Conservation (phyloP, 305 asterid genomes). For the Nicotiana rustica region DNA sequence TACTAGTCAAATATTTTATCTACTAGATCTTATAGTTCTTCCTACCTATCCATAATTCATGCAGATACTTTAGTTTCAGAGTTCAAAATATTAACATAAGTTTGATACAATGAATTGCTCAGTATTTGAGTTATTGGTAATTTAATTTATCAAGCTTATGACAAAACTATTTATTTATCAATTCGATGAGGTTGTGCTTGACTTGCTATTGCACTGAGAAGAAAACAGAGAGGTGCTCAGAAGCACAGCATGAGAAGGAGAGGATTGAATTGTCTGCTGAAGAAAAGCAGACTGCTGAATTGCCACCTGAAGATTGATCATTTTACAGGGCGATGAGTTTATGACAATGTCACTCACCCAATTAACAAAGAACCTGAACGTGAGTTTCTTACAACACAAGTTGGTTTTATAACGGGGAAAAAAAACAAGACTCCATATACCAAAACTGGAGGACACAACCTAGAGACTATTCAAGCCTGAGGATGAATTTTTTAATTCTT, state of each 20-base stretch:
- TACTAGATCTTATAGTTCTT: neutral
- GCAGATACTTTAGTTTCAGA: no score
- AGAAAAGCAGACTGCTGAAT: slow-evolving; percentile 52
- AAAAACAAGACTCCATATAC: slow-evolving; percentile 58
- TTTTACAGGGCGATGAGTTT: slow-evolving; percentile 61
- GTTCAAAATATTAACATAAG: no score
- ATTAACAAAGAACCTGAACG: slow-evolving; percentile 69
- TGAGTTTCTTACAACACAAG: slow-evolving; percentile 84
- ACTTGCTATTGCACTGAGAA: no score
- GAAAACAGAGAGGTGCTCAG: neutral
- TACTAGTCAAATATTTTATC: neutral
- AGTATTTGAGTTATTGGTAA: no score
- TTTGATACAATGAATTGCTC: no score
- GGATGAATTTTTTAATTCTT: neutral
- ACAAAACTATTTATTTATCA: no score
- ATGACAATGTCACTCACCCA: slow-evolving; percentile 59
- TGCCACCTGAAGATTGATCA: slow-evolving; percentile 74
- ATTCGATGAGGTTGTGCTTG: no score
- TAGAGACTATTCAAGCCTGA: slow-evolving; percentile 62
- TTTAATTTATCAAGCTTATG: no score
- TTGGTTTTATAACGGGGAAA: slow-evolving; percentile 70
- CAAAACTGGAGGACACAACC: slow-evolving; percentile 85
- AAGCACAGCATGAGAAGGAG: slow-evolving; percentile 31
- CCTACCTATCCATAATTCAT: no score
- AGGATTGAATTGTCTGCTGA: slow-evolving; percentile 40